Conservation (phyloP, 306 rosid species). For the Cajanus cajan region DNA sequence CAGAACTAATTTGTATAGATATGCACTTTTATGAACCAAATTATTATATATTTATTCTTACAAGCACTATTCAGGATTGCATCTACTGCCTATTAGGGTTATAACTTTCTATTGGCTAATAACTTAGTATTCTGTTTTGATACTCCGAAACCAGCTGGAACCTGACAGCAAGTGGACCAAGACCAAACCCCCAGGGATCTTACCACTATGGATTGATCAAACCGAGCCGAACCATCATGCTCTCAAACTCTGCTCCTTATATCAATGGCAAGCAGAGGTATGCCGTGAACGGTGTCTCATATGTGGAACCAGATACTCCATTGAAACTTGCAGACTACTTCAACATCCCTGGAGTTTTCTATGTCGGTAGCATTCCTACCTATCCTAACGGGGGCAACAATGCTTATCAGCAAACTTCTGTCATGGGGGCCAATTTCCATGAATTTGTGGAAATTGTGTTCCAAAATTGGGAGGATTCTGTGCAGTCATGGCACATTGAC, state of each 20-base stretch:
- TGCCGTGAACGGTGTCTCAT: constrained; percentile 87
- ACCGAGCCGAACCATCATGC: constrained; percentile 72
- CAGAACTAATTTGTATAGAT: background rate
- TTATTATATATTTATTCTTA: background rate
- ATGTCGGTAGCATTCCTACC: constrained; percentile 71
- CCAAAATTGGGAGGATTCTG: constrained; percentile 85
- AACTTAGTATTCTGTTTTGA: background rate
- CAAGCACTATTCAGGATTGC: background rate
- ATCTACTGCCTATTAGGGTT: background rate
- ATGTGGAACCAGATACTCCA: constrained; percentile 70
- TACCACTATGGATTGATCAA: constrained; percentile 87
- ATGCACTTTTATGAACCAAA: background rate
- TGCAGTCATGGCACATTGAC: constrained; percentile 94
- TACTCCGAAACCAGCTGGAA: constrained; percentile 58
- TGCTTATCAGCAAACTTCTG: constrained; percentile 83
- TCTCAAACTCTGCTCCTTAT: constrained; percentile 75
- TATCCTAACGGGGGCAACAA: constrained; percentile 56
- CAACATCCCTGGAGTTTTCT: constrained; percentile 78
- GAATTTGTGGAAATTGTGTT: constrained; percentile 86
- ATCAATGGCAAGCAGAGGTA: constrained; percentile 94
- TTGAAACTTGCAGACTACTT: constrained; percentile 85
- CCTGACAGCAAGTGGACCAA: constrained; percentile 94
- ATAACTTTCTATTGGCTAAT: background rate
- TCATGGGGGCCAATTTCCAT: constrained; percentile 72
- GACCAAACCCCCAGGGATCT: constrained; percentile 98